phyloP scores from a whole-genome alignment of 2,329 filamentous ascomycete genomes.

The Fusarium denticulatum region DNA sequence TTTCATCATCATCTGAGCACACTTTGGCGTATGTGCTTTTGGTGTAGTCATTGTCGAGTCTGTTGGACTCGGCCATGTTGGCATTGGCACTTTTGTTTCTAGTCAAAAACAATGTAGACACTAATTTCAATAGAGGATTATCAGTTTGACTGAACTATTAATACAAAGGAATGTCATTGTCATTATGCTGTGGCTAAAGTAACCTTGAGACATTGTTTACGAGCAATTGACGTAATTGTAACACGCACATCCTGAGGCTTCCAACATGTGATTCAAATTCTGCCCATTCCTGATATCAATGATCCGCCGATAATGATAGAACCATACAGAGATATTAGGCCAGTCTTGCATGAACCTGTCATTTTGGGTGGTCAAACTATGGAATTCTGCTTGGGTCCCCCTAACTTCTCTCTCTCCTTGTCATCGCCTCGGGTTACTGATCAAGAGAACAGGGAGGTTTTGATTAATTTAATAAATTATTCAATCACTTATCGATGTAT shows the following conservation, averaged over 20 bases:
- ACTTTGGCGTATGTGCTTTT: neutral
- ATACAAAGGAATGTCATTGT: neutral
- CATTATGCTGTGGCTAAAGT: neutral
- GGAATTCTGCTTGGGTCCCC: neutral
- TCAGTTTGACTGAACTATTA: neutral
- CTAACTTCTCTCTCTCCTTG: neutral
- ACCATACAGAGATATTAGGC: neutral
- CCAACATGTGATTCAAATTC: conserved; percentile 10
- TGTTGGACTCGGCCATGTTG: neutral
- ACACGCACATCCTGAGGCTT: neutral
- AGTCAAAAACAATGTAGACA: neutral
- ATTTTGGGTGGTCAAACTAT: neutral
- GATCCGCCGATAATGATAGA: neutral
- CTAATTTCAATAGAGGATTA: neutral
- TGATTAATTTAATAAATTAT: neutral
- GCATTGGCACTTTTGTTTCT: neutral
- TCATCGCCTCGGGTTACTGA: neutral
- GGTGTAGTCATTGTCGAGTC: neutral
- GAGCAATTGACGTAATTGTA: conserved; percentile 24
- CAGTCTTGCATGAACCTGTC: neutral
- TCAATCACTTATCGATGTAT: neutral
- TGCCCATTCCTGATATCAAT: neutral
- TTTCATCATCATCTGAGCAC: neutral
- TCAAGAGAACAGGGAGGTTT: too few relatives aligned
- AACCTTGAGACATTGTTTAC: neutral